Conservation (phyloP, 371 early-diverging fungal genomes). For the Cokeromyces recurvatus region DNA sequence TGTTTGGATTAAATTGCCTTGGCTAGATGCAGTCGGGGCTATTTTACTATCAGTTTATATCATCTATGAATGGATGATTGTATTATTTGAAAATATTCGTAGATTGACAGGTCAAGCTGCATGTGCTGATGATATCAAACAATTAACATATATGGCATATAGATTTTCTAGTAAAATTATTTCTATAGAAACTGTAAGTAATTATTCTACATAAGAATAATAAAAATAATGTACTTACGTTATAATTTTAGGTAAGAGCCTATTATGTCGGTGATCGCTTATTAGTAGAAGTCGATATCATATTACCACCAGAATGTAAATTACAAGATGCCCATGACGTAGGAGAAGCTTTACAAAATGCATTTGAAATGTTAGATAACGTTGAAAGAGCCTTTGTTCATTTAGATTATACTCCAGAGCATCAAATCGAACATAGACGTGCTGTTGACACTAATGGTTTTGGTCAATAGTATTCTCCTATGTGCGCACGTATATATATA, state of each 20-base stretch:
- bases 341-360: conserved; percentile 75
- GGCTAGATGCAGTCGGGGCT: conserved; percentile 61
- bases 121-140: conserved; percentile 49
- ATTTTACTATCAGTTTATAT: conserved; percentile 55
- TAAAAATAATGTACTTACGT: too few species aligned
- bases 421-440: conserved; percentile 58
- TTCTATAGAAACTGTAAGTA: conserved; percentile 52
- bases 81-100: conserved; percentile 49
- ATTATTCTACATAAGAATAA: too few species aligned
- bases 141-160: conserved; percentile 62
- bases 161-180: conserved; percentile 51
- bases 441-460: conserved; percentile 13
- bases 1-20: conserved; percentile 23
- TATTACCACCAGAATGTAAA: conserved; percentile 69
- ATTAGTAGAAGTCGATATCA: conserved; percentile 78
- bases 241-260: too few species aligned
- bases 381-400: conserved; percentile 85
- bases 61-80: conserved; percentile 56
- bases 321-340: conserved; percentile 75
- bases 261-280: too few species aligned
- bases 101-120: conserved; percentile 57
- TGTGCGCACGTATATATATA: too few species aligned
- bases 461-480: too few species aligned
- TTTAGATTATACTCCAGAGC: conserved; percentile 67
- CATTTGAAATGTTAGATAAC: conserved; percentile 63